Conservation (phyloP, 257 asterid species). For the Penstemon barbatus region DNA sequence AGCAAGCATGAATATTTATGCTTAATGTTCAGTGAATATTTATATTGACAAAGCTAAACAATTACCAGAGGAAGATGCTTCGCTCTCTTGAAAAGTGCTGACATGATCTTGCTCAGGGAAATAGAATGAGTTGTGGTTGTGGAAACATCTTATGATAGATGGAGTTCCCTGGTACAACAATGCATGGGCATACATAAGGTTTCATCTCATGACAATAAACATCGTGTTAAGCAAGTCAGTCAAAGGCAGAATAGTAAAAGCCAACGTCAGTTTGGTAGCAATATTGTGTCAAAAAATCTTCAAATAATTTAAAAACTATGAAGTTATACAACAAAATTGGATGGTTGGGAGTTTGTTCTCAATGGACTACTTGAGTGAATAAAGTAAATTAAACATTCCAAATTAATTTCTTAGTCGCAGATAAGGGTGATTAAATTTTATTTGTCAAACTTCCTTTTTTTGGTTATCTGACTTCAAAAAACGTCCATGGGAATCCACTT, state of each 20-base stretch:
- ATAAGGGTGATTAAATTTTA: slow-evolving; percentile 50
- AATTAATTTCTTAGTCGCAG: neutral
- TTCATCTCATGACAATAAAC: slow-evolving; percentile 1
- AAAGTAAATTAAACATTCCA: slow-evolving; percentile 14
- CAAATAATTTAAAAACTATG: neutral
- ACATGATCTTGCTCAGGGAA: slow-evolving; percentile 34
- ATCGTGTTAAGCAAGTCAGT: neutral
- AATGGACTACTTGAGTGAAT: slow-evolving; percentile 1
- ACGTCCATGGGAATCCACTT: slow-evolving; percentile 37
- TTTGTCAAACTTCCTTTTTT: slow-evolving; percentile 49
- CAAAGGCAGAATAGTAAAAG: slow-evolving; percentile 4
- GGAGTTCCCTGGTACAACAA: slow-evolving; percentile 57
- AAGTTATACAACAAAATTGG: neutral
- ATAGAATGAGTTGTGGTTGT: slow-evolving; percentile 39
- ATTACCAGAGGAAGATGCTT: slow-evolving; percentile 61
- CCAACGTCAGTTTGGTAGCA: slow-evolving; percentile 4
- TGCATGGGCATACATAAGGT: slow-evolving; percentile 2
- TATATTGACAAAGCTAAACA: slow-evolving; percentile 5
- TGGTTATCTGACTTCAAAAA: slow-evolving; percentile 45
- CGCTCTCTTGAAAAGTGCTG: slow-evolving; percentile 38
- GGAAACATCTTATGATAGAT: slow-evolving; percentile 68
- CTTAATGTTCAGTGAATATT: neutral
- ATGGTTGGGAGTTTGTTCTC: neutral
- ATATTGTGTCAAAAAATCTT: neutral
- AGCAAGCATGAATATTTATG: neutral